Evolutionary conservation across 495 filamentous ascomycete genomes (phyloP), one percentile per base, ranked within the genome.

Genomic region (Neohortaea acidophila): DNA sequence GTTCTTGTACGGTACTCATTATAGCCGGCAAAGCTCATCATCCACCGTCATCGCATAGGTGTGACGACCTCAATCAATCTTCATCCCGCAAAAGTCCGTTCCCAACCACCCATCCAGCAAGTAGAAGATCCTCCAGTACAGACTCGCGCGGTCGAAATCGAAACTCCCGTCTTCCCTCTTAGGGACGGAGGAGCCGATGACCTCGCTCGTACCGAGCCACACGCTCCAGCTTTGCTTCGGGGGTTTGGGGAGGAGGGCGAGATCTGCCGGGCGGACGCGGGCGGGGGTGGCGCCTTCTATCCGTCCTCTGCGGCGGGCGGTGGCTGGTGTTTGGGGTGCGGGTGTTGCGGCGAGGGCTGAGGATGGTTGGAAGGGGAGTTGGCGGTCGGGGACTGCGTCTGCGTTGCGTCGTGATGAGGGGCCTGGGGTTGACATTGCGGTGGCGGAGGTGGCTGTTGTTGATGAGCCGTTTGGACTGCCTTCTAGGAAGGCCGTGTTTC

Each of bases 121-220:
- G 18, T 44, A 50, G 38, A 48, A 60, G 20, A 55, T 38, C 33
- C 51, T 69, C 84, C 84, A 93, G 58, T 86, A 91, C 28, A 77
- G 53, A 41, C 74, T 81, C 2, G 84, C 84, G 43, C 65, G 70
- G 25, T 66, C 68, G 58, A 70, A 78, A 48, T 93, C 84, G 43
- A 91, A 85, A 1, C 71, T 69, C n/a, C 83, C 84, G 33, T 73
- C 62, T n/a, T 85, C 83, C 23, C 65, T 73, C 28, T 81, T 67
- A 26, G 81, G 80, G 15, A 86, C 74, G 36, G 75, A 70, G 45
- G 75, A 75, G 3, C 84, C 84, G 39, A 91, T 86, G 40, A 89
- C 73, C 43, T 83, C 79, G 20, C 78, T 72, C 3, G 70, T 77
- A 45, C 47, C 41, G 5, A 45, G 23, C 46, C 41, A 49, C 7